Percentiles rank a stretch among this genome's conserved stretches.
Evolutionary conservation across 129 eudicot genomes (phyloP).

Genomic region (Gnaphalium uliginosum): DNA sequence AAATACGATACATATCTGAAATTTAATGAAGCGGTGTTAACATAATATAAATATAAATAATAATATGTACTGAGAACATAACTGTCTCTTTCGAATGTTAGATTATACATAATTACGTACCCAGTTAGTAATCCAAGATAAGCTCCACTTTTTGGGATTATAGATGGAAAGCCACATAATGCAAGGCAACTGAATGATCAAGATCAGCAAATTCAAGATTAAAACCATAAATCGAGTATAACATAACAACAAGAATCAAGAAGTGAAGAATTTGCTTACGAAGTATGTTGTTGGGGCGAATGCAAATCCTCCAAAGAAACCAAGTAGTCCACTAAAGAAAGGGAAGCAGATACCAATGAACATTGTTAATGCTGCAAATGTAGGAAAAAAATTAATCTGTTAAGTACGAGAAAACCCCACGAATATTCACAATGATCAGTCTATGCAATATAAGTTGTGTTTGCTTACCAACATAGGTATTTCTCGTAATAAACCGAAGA

Average conservation of each 20-base stretch:
- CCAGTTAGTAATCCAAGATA: constrained; percentile 84
- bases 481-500: constrained; percentile 67
- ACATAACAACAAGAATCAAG: background rate
- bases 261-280: constrained; percentile 42
- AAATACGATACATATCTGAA: constrained; percentile 68
- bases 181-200: constrained; percentile 69
- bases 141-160: constrained; percentile 66
- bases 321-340: constrained; percentile 66
- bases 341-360: constrained; percentile 62
- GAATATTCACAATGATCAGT: background rate
- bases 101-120: constrained; percentile 34
- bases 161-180: constrained; percentile 81
- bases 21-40: background rate
- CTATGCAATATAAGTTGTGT: constrained; percentile 9
- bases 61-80: background rate
- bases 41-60: background rate
- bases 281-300: constrained; percentile 74
- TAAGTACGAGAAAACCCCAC: background rate
- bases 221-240: background rate
- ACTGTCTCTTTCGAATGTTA: background rate
- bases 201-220: constrained; percentile 1
- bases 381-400: background rate
- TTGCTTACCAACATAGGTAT: constrained; percentile 62
- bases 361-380: constrained; percentile 60
- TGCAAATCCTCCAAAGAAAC: constrained; percentile 75